Evolutionary conservation across 1,284 basidiomycete genomes (phyloP), one percentile per base, ranked within the genome.

Genomic region (Moniliella sp.): DNA sequence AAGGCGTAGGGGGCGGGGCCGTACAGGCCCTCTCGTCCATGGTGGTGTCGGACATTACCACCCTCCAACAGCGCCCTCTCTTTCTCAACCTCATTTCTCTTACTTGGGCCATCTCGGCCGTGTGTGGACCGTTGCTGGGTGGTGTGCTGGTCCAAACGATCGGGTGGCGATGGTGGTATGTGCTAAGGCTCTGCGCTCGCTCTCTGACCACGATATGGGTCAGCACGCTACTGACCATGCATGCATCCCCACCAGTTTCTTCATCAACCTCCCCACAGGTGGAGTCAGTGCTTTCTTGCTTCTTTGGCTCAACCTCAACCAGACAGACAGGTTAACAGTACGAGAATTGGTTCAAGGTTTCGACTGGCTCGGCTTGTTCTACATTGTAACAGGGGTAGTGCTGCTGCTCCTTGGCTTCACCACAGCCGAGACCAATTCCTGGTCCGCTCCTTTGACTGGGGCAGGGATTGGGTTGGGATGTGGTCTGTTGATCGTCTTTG

Each of bases 331-430:
- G n/a, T 53, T 68, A 31, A 65, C 72, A 0, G 56, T 77, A 62
- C 62, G 8, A 61, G 78, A 41, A 72, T 79, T 48, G 48, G 70
- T 10, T 9, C 47, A 57, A 4, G 70, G 76, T 34, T 79, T 84
- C 43, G 81, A 84, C 60, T 78, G 78, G 41, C 25, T 74, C 23
- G 81, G 80, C 1, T 66, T 81, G 18, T 33, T 68, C 18, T 65
- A 81, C 18, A 67, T 91, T 33, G 70, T 86, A 32, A 62, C 61
- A 1, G 76, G 77, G 0, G 70, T 80, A 11, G 67, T 81, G 4
- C 72, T 75, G 33, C 55, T 91, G 11, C 68, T 91, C 11, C 64
- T 88, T 7, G 83, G 83, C 0, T 83, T 91, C 59, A 76, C 76
- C 57, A 71, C 69, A 41, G 71, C 76, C 46, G 72, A 79, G 55